A percentile compares a stretch with the other conserved stretches of the same genome.
Evolutionary conservation across 176 grass and related monocot genomes (phyloP).

Genomic region (Poa pratensis): DNA sequence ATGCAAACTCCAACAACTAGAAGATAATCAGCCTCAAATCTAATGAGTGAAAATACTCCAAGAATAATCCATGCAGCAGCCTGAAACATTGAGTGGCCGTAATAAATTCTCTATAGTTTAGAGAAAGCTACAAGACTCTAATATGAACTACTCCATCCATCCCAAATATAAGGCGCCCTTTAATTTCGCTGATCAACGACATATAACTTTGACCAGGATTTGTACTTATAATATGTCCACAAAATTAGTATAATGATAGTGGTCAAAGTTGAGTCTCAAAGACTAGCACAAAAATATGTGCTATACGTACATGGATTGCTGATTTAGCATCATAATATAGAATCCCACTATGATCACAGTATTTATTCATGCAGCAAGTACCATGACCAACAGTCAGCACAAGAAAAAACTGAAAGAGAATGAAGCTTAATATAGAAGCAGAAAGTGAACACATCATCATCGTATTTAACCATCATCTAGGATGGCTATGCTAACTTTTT

Average conservation of each 20-base stretch:
- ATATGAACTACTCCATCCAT: too few relatives aligned
- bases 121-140: background rate
- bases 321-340: slow-evolving; percentile 36
- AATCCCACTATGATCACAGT: background rate
- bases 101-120: background rate
- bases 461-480: background rate
- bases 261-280: too few relatives aligned
- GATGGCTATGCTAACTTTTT: background rate
- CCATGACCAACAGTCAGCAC: background rate
- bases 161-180: too few relatives aligned
- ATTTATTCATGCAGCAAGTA: slow-evolving; percentile 10
- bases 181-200: too few relatives aligned
- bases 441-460: background rate
- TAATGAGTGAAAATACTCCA: slow-evolving; percentile 95
- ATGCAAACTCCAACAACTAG: slow-evolving; percentile 97
- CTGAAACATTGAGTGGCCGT: slow-evolving; percentile 61
- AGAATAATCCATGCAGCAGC: slow-evolving; percentile 95
- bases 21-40: slow-evolving; percentile 95
- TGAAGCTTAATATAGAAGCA: background rate
- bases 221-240: too few relatives aligned
- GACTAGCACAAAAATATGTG: too few relatives aligned
- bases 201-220: too few relatives aligned
- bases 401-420: background rate
- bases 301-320: slow-evolving; percentile 1
- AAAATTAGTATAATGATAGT: too few relatives aligned